Evolutionary conservation across 2,329 filamentous ascomycete genomes (phyloP), one percentile per base, ranked within the genome.

Genomic region (Sporothrix curviconia): DNA sequence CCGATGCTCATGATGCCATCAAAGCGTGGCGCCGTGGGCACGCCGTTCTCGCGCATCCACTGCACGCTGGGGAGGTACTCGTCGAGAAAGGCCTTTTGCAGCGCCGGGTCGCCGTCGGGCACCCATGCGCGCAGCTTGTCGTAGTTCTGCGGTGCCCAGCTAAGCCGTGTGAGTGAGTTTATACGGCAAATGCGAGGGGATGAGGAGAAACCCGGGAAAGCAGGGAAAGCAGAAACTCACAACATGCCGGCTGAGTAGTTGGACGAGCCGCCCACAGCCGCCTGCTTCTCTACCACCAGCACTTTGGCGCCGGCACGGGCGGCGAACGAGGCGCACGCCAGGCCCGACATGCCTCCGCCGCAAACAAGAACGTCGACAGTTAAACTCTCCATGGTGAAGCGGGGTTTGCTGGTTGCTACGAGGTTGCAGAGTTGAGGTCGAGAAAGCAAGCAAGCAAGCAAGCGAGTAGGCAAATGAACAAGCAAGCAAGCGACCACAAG

Each of bases 1-100:
- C 28, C 49, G 28, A 51, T 51, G 19, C 32, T 39, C 49, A 51
- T 51, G 49, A 51, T 51, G 49, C 49, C 49, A 22, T 51, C 36
- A 12, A 51, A 51, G 14, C 32, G 32, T 7, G 32, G 32, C 14
- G 49, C 32, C 19, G 36, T 40, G 14, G 32, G 49, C 22, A 51
- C 36, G 3, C 22, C 12, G 3, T 51, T n/a, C 4, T 51, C 49
- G 24, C 49, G 49, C 34, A 51, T 51, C 49, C 49, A 51, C 49
- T 51, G 49, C 8, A 51, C 49, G 12, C 32, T 34, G 3, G 12
- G 12, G 14, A 40, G 22, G 36, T 51, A 40, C 22, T 51, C 49
- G 49, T 51, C 34, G 7, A 51, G 12, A 4, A 51, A 40, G 5
- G 49, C 49, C 15, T 37, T 39, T 30, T 51, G 49, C 34, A 51